phyloP scores from a whole-genome alignment of 108 stramenopile species.

The Nitzschia sp. region DNA sequence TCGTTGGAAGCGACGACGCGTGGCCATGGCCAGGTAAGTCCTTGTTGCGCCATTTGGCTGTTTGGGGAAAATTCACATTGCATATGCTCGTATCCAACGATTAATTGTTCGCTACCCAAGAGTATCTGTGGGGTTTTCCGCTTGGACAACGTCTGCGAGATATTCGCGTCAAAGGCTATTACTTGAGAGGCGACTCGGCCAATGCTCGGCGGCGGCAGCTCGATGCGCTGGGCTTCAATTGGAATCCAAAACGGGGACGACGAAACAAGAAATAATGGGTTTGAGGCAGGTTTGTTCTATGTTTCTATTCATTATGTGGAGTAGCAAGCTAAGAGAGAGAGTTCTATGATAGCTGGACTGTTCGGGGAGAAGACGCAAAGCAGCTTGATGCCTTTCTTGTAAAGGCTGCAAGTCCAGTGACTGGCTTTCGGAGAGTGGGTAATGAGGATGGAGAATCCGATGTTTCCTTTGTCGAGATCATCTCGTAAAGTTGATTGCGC shows the following conservation, averaged over 20 bases:
- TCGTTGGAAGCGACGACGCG: conserved; percentile 37
- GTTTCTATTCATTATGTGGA: too few relatives aligned
- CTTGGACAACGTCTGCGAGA: conserved; percentile 80
- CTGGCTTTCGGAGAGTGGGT: conserved; percentile 1
- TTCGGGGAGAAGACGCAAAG: background rate
- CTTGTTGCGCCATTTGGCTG: background rate
- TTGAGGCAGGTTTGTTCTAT: background rate
- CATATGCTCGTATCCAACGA: background rate
- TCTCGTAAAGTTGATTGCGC: conserved; percentile 3
- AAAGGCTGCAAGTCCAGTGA: background rate
- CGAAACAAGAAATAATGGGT: conserved; percentile 13
- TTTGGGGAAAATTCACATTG: background rate
- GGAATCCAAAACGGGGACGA: conserved; percentile 66
- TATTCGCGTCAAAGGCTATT: conserved; percentile 73
- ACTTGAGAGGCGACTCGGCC: conserved; percentile 58
- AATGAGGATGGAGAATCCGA: background rate
- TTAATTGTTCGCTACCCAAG: too few relatives aligned
- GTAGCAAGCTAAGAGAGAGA: too few relatives aligned
- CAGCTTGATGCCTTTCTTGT: background rate
- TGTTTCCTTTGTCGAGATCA: background rate
- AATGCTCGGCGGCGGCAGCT: conserved; percentile 61
- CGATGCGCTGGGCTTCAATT: conserved; percentile 79
- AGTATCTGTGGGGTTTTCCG: conserved; percentile 71
- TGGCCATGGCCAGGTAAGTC: conserved; percentile 79
- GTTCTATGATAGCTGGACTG: background rate